phyloP scores from a whole-genome alignment of 2,329 filamentous ascomycete species.

The Sclerotinia borealis region DNA sequence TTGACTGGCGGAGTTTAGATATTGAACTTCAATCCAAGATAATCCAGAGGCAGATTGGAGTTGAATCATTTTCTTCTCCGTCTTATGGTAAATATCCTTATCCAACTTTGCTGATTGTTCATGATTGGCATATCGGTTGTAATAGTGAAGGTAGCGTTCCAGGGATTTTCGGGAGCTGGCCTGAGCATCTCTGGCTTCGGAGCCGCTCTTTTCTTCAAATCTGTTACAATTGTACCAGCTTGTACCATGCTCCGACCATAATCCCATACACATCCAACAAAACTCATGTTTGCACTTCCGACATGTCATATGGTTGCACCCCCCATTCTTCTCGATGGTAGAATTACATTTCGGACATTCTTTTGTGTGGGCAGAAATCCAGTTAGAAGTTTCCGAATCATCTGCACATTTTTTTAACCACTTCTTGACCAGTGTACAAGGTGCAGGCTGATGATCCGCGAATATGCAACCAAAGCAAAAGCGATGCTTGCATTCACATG shows the following conservation, averaged over 20 bases:
- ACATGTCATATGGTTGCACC: slow-evolving; percentile 97
- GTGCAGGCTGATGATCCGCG: slow-evolving; percentile 86
- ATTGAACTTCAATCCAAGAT: slow-evolving; percentile 99
- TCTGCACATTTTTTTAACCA: slow-evolving; percentile 99
- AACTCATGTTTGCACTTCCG: slow-evolving; percentile 95
- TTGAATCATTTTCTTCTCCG: slow-evolving; percentile 98
- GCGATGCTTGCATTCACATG: slow-evolving; percentile 74
- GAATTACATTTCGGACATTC: slow-evolving; percentile 95
- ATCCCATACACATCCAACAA: slow-evolving; percentile 99
- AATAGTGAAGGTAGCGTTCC: slow-evolving; percentile 97
- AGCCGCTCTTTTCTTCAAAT: slow-evolving; percentile 91
- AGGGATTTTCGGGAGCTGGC: slow-evolving; percentile 84
- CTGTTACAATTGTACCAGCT: slow-evolving; percentile 99
- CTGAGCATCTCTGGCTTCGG: slow-evolving; percentile 85
- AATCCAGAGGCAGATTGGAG: slow-evolving; percentile 89
- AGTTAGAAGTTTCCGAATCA: slow-evolving; percentile 96
- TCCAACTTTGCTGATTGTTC: slow-evolving; percentile 96
- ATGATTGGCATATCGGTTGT: slow-evolving; percentile 98
- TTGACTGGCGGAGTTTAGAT: slow-evolving; percentile 87
- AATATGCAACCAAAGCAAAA: slow-evolving; percentile 96
- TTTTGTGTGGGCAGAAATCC: slow-evolving; percentile 98
- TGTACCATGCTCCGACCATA: slow-evolving; percentile 97
- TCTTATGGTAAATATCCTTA: slow-evolving; percentile 92
- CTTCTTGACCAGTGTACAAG: slow-evolving; percentile 83
- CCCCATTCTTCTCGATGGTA: slow-evolving; percentile 98